Evolutionary conservation across 192 early-diverging fungal species (phyloP), one percentile per base, ranked within the genome.

Genomic region (Coemansia sp.): DNA sequence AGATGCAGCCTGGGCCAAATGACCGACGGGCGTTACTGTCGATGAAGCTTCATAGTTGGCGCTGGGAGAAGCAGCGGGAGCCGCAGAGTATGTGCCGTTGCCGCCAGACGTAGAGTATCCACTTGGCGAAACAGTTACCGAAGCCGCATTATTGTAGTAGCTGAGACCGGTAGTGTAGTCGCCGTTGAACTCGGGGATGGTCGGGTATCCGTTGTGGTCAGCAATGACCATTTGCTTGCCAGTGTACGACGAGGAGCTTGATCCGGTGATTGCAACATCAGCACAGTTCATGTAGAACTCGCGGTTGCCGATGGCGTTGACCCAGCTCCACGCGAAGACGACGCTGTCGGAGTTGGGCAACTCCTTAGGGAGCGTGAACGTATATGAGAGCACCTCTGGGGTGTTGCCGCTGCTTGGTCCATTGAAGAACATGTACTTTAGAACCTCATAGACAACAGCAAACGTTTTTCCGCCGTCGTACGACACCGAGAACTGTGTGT

Each of bases 251-350:
- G 39, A 55, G 1, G 69, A 51, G 18, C 44, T 20, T 2, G 74
- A 68, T n/a, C 87, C 85, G 7, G 69, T 61, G 67, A 91, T 86
- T 49, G 85, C 84, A 36, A 92, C 81, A 73, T 91, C 89, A n/a
- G 87, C 90, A 66, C 89, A 91, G 64, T 88, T 86, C 86, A 87
- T 89, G 75, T 92, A 92, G 66, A 85, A 90, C 77, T 92, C 91
- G 48, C 86, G 85, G 71, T 88, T 88, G 3, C 87, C 89, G n/a
- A 87, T 69, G 24, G 90, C 89, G 56, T 89, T 89, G 52, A 89
- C 88, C 91, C 91, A 92, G 15, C 85, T 69, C 89, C 90, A 91
- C 9, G 84, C 84, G 24, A 89, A 85, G 5, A 84, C 53, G 9
- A 69, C 85, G 5, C 57, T 66, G 48, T 83, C 73, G 6, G 66